Evolutionary conservation across 169 alveolate genomes (phyloP), one percentile per base, ranked within the genome.

Genomic region (Amoebophrya sp.): DNA sequence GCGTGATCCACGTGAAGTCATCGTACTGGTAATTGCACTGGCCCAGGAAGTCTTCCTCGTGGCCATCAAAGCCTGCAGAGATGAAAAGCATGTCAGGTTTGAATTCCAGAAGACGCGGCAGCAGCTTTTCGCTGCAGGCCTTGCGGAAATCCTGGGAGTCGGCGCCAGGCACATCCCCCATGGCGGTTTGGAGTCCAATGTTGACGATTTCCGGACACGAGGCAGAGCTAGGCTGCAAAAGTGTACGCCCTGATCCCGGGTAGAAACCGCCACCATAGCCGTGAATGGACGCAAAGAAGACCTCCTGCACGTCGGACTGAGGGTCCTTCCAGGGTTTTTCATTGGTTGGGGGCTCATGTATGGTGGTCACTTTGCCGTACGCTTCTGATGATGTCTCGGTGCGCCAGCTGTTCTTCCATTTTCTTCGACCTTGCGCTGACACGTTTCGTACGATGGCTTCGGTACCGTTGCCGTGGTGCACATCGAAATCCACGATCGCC

Each of bases 391-490:
- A n/a, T n/a, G n/a, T n/a, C n/a, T n/a, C n/a, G n/a, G n/a, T n/a
- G n/a, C n/a, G n/a, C n/a, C n/a, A n/a, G n/a, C n/a, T n/a, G n/a
- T n/a, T n/a, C n/a, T n/a, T n/a, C n/a, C n/a, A n/a, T n/a, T n/a
- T n/a, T n/a, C n/a, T n/a, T n/a, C n/a, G n/a, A n/a, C n/a, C n/a
- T n/a, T n/a, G n/a, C n/a, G n/a, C n/a, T n/a, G n/a, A n/a, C n/a
- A n/a, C n/a, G n/a, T n/a, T n/a, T n/a, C n/a, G n/a, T 0, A 99
- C 96, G 26, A 98, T 97, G 91, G 98, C 99, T 91, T 99, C 99
- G 2, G 99, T 99, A n/a, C 99, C 99, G 95, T 99, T 99, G 29
- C 99, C 99, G 95, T 99, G 99, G 94, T 99, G 99, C 18, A 98
- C 98, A 91, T 99, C 99, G 95, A 99, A 98, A 94, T 99, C 99